phyloP scores from a whole-genome alignment of 108 stramenopile species.

The Skeletonema potamos region DNA sequence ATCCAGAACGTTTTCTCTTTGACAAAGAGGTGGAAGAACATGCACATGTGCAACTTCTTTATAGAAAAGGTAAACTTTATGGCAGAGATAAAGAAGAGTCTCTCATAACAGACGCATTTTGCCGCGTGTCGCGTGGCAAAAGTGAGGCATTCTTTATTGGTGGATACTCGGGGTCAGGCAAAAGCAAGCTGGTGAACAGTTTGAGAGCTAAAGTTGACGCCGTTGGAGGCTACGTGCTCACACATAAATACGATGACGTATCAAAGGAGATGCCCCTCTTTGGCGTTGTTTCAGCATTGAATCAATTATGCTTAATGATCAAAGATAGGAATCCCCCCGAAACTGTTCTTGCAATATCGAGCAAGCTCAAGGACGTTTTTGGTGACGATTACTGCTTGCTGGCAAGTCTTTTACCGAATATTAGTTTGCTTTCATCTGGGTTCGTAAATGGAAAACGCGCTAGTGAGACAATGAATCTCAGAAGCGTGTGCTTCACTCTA shows the following conservation, averaged over 20 bases:
- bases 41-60: not conserved
- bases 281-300: slow-evolving; percentile 20
- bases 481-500: slow-evolving; percentile 20
- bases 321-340: not conserved
- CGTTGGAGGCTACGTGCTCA: slow-evolving; percentile 26
- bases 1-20: slow-evolving; percentile 2
- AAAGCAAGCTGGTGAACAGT: slow-evolving; percentile 13
- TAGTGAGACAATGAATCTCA: slow-evolving; percentile 8
- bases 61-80: slow-evolving; percentile 13
- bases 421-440: slow-evolving; percentile 4
- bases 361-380: slow-evolving; percentile 6
- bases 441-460: not conserved
- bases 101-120: slow-evolving; percentile 26
- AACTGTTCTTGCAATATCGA: slow-evolving; percentile 1
- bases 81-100: slow-evolving; percentile 17
- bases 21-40: not conserved
- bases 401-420: slow-evolving; percentile 22
- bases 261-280: slow-evolving; percentile 17
- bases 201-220: slow-evolving; percentile 10
- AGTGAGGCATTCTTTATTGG: slow-evolving; percentile 26
- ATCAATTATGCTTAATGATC: slow-evolving; percentile 22
- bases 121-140: slow-evolving; percentile 17
- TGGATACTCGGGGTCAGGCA: slow-evolving; percentile 32
- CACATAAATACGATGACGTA: slow-evolving; percentile 22
- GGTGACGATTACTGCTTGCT: slow-evolving; percentile 14